Evolutionary conservation across 2,329 filamentous ascomycete species (phyloP).

Genomic region (Sclerotinia spermophila): DNA sequence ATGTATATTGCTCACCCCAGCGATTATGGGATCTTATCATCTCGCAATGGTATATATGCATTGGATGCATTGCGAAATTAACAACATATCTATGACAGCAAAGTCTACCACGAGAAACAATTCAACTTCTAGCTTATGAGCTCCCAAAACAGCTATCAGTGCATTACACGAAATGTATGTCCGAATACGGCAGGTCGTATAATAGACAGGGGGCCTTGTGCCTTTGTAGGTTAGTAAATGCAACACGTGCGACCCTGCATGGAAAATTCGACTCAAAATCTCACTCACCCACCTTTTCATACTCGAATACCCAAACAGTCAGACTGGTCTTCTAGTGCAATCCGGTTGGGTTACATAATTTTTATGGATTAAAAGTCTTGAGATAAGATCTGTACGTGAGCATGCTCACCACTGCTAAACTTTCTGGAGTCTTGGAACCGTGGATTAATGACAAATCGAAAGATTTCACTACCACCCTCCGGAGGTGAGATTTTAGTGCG

Average conservation of each 20-base stretch:
- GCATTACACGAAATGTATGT: not conserved
- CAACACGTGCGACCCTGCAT: not conserved
- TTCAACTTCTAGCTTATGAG: not conserved
- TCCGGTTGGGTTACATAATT: not conserved
- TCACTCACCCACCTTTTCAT: not conserved
- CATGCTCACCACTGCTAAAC: not conserved
- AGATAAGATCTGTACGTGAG: not conserved
- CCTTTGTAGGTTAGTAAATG: not conserved
- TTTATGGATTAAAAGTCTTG: not conserved
- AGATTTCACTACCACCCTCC: not conserved
- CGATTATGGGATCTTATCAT: not conserved
- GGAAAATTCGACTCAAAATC: not conserved
- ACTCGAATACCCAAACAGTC: not conserved
- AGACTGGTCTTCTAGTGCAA: not conserved
- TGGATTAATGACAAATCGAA: not conserved
- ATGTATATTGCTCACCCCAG: not conserved
- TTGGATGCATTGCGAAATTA: not conserved
- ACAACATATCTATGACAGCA: not conserved
- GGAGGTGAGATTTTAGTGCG: not conserved
- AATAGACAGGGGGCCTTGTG: not conserved
- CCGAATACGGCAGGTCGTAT: not conserved
- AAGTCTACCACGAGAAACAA: not conserved
- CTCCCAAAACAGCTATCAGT: not conserved
- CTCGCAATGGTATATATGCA: not conserved
- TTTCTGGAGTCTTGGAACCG: not conserved